Evolutionary conservation across 2,329 filamentous ascomycete species (phyloP), one percentile per base, ranked within the genome.

Genomic region (Colletotrichum spinosum): DNA sequence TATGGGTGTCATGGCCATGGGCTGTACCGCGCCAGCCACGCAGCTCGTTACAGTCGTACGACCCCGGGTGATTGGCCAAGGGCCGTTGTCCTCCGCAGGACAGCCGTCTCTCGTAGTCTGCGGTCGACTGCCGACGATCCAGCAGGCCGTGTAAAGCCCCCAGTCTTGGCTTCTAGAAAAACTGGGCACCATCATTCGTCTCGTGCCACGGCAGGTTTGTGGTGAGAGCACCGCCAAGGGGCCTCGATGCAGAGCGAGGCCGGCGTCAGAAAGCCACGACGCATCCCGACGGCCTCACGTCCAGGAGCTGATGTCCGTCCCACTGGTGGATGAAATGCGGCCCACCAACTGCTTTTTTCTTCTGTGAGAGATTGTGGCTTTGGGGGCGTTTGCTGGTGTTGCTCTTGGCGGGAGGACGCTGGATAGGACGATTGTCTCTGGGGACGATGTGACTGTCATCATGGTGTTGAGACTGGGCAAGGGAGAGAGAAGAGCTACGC

Each of bases 351-450:
- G 17, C 37, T 35, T 35, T 42, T 6, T 10, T 6, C 50, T 42
- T 11, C 45, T 13, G 15, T 12, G 7, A 15, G 37, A 49, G 55
- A 35, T 57, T 25, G 55, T 57, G 45, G 55, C 55, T 57, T 57
- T 41, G 17, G 15, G 35, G 53, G 45, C 55, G 55, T 33, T 37
- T 57, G 44, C 25, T 49, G 15, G 10, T 33, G 17, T 8, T 42
- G 11, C 34, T 37, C 55, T 50, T 49, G 55, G 55, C 55, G 39
- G 25, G 15, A 10, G 6, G n/a, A 10, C 11, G 12, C 13, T 2
- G 6, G 12, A 15, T 6, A 17, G 13, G 17, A 15, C 9, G 52
- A 15, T 17, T 35, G 1, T 25, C 25, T 17, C 35, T 8, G 2
- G 13, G 45, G 7, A 12, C 4, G 8, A 7, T 5, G 52, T 11